Percentiles rank a stretch among this genome's conserved stretches.
Conservation (phyloP, 108 stramenopile species). For the Mediolabrus comicus region DNA sequence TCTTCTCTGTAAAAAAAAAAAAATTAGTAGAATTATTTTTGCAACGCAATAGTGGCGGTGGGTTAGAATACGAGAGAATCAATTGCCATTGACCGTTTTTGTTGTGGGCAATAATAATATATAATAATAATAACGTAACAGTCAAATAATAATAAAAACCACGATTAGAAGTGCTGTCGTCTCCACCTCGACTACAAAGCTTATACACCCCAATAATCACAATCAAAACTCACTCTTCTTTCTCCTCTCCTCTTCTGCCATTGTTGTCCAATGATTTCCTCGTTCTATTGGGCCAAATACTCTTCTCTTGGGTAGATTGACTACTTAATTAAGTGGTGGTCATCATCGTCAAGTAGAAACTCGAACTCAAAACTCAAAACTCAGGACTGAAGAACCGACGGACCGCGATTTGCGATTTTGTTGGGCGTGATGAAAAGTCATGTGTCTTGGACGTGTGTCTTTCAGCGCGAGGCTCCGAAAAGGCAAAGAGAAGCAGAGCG, state of each 20-base stretch:
- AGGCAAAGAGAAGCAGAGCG: no score
- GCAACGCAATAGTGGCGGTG: not conserved
- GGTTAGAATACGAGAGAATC: not conserved
- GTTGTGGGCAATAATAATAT: no score
- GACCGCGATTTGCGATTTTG: no score
- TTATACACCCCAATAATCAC: not conserved
- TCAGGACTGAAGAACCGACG: no score
- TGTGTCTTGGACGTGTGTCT: no score
- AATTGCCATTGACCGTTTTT: not conserved
- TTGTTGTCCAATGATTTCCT: not conserved
- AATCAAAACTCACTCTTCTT: slow-evolving; percentile 14
- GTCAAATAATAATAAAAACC: not conserved
- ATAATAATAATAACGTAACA: no score
- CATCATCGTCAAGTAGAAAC: no score
- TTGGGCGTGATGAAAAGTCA: no score
- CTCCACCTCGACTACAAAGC: not conserved
- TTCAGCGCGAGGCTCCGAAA: no score
- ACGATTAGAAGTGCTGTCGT: not conserved
- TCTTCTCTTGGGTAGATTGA: no score
- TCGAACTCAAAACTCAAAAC: no score
- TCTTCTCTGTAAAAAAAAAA: not conserved
- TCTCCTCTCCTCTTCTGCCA: slow-evolving; percentile 12
- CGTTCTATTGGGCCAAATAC: not conserved
- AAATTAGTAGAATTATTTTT: not conserved
- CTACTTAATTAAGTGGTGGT: no score